phyloP scores from a whole-genome alignment of 208 protist species.

The Jaenimonas drosophilae region DNA sequence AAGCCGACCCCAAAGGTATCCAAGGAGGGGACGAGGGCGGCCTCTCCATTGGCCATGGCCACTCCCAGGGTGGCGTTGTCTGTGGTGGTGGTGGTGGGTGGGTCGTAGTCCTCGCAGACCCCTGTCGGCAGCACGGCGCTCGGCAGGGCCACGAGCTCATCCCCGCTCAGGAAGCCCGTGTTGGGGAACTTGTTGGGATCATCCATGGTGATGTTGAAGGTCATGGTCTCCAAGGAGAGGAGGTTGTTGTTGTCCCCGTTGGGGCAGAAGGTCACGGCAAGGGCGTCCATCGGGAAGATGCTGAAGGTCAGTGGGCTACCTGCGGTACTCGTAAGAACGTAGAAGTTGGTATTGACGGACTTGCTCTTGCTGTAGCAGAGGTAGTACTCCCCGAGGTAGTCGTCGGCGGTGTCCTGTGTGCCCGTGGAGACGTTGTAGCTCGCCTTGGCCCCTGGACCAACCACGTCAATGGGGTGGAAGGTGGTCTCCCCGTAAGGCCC shows the following conservation, averaged over 20 bases:
- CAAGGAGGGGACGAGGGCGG: conserved; percentile 10
- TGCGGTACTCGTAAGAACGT: conserved; percentile 30
- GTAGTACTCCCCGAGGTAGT: conserved; percentile 74
- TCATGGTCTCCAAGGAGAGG: conserved; percentile 51
- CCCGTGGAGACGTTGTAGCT: conserved; percentile 40
- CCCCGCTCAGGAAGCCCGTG: conserved; percentile 28
- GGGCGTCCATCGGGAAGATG: conserved; percentile 48
- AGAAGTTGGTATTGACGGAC: conserved; percentile 20
- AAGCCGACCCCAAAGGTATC: conserved; percentile 20
- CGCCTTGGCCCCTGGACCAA: conserved; percentile 15
- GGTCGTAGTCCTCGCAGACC: conserved; percentile 5
- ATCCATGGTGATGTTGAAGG: conserved; percentile 39
- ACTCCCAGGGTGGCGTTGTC: neutral
- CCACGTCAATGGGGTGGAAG: conserved; percentile 21
- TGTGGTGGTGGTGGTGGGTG: neutral
- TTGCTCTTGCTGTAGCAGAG: conserved; percentile 56
- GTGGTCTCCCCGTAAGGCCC: conserved; percentile 50
- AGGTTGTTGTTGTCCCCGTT: conserved; percentile 12
- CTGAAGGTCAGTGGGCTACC: conserved; percentile 38
- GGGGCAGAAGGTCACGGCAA: conserved; percentile 19
- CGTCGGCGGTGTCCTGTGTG: conserved; percentile 9
- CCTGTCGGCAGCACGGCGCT: conserved; percentile 4
- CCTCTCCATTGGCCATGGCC: conserved; percentile 7
- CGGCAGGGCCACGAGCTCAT: conserved; percentile 52
- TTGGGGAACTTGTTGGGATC: conserved; percentile 29